Conservation (phyloP, 352 stramenopile genomes). For the Globisporangium alternatum region DNA sequence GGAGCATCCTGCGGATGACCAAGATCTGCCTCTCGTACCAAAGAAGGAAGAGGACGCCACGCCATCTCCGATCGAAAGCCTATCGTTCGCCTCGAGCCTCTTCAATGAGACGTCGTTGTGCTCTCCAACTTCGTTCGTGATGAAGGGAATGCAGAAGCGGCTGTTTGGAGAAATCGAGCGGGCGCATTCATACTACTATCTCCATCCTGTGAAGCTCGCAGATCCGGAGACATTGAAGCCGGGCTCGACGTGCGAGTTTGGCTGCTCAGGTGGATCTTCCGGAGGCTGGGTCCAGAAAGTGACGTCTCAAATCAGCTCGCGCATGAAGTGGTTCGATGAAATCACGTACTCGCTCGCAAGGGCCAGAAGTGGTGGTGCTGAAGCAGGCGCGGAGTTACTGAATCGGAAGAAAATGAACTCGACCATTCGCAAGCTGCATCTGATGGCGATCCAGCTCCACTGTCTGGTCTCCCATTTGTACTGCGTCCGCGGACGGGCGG, state of each 20-base stretch:
- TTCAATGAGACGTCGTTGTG: constrained; percentile 38
- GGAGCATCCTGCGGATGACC: constrained; percentile 26
- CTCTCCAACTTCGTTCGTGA: constrained; percentile 56
- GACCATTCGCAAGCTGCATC: constrained; percentile 73
- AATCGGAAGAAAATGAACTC: constrained; percentile 85
- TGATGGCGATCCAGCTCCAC: constrained; percentile 74
- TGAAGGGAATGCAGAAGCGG: constrained; percentile 59
- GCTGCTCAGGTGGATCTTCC: constrained; percentile 41
- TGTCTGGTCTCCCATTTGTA: constrained; percentile 69
- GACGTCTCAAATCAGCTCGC: constrained; percentile 70
- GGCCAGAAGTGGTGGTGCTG: constrained; percentile 27
- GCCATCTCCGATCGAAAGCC: constrained; percentile 22
- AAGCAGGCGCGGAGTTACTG: constrained; percentile 40
- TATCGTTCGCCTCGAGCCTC: constrained; percentile 38
- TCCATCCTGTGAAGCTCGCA: constrained; percentile 30
- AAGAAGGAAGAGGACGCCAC: constrained; percentile 25
- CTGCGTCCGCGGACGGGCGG: constrained; percentile 43
- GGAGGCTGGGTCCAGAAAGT: constrained; percentile 69
- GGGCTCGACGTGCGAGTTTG: constrained; percentile 45
- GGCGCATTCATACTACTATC: constrained; percentile 71
- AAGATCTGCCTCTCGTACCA: constrained; percentile 13
- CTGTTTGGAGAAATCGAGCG: constrained; percentile 64
- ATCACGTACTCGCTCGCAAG: constrained; percentile 70
- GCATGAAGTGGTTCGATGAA: constrained; percentile 79
- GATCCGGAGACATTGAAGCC: constrained; percentile 10